These are phyloP conservation scores for Cyberlindnera japonica DNA, from an alignment of 805 yeast species.

Conservation along the genomic window DNA sequence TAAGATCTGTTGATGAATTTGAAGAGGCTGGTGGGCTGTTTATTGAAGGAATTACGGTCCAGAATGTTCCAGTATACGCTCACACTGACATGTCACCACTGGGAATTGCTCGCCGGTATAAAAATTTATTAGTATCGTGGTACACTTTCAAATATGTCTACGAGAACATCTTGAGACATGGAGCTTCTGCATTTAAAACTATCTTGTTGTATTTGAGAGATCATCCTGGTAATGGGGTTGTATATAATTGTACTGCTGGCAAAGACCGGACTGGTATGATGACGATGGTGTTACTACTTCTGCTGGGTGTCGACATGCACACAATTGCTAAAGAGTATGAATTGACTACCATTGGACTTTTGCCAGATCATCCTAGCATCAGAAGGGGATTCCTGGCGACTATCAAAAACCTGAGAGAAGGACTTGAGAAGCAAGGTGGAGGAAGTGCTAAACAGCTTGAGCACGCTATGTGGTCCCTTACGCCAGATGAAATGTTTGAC, in stretches of 20 bases:
- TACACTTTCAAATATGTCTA: conserved; percentile 63
- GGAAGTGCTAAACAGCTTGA: conserved; percentile 4
- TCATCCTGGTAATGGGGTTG: conserved; percentile 44
- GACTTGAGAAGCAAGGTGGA: conserved; percentile 9
- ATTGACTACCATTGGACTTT: conserved; percentile 62
- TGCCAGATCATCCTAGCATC: conserved; percentile 37
- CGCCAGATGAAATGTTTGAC: conserved; percentile 47
- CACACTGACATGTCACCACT: conserved; percentile 60
- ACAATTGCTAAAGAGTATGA: conserved; percentile 74
- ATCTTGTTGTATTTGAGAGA: conserved; percentile 58
- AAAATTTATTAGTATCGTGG: conserved; percentile 54
- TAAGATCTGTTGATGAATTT: conserved; percentile 62
- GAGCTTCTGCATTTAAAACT: conserved; percentile 42
- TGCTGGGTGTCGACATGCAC: conserved; percentile 62
- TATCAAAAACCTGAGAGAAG: conserved; percentile 11
- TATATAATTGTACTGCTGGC: conserved; percentile 82
- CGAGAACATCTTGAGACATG: conserved; percentile 51
- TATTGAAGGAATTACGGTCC: conserved; percentile 42
- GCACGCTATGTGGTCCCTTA: conserved; percentile 13
- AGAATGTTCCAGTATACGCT: conserved; percentile 56
- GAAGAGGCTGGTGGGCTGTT: conserved; percentile 41
- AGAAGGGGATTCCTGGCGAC: conserved; percentile 23
- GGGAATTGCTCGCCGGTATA: conserved; percentile 53
- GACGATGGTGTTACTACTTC: conserved; percentile 59
- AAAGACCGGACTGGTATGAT: conserved; percentile 82